phyloP scores from a whole-genome alignment of 805 yeast species.

The Saccharomyces jurei region DNA sequence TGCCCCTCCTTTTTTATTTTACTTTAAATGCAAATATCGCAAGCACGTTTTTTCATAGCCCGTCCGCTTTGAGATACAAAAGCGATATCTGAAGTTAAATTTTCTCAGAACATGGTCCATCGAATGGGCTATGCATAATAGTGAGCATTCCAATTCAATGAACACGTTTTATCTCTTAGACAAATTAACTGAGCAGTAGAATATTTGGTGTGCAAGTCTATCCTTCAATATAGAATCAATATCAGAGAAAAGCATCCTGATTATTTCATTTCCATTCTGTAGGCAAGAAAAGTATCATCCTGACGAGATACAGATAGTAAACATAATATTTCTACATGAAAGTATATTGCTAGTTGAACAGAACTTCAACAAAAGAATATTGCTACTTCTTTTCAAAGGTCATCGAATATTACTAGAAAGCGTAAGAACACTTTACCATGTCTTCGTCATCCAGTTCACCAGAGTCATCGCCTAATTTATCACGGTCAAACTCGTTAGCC shows the following conservation, averaged over 20 bases:
- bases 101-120: not conserved
- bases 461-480: conserved; percentile 6
- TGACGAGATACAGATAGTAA: not conserved
- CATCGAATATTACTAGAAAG: not conserved
- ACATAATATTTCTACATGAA: not conserved
- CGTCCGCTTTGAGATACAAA: not conserved
- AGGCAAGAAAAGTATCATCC: not conserved
- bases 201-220: not conserved
- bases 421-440: not conserved
- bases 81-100: not conserved
- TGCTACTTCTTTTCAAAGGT: not conserved
- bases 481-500: conserved; percentile 20
- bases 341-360: not conserved
- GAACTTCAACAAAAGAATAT: not conserved
- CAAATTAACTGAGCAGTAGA: not conserved
- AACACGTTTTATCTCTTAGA: not conserved
- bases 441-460: not conserved
- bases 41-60: not conserved
- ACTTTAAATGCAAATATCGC: not conserved
- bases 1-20: not conserved
- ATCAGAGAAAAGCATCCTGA: not conserved
- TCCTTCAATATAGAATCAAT: not conserved
- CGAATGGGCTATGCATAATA: not conserved
- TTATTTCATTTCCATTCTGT: not conserved
- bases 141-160: not conserved